A percentile compares a stretch with the other conserved stretches of the same genome.
Evolutionary conservation across 805 yeast genomes (phyloP).

Genomic region (Starmerella apis): DNA sequence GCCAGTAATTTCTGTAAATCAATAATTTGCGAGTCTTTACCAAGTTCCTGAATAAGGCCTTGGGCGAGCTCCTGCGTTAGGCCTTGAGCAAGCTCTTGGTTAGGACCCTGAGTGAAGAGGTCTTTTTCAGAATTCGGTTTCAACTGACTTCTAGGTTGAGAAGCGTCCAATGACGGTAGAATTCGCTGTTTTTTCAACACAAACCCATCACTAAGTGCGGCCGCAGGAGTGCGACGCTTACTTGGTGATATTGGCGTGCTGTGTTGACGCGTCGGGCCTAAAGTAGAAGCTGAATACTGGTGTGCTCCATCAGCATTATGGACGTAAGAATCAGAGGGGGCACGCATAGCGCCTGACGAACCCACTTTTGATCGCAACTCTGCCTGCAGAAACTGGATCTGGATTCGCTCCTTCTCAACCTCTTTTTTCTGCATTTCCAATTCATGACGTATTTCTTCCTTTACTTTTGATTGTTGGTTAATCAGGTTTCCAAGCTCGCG

Average conservation of each 20-base stretch:
- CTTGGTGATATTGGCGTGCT: constrained; percentile 6
- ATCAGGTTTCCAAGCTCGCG: constrained; percentile 27
- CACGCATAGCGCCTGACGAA: background rate
- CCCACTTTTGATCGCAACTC: constrained; percentile 13
- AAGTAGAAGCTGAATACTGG: too few species aligned
- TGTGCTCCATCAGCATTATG: background rate
- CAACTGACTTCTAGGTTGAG: background rate
- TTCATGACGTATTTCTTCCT: constrained; percentile 31
- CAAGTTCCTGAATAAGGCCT: background rate
- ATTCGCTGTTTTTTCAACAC: constrained; percentile 20
- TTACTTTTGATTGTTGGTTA: constrained; percentile 20
- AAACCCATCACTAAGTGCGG: constrained; percentile 29
- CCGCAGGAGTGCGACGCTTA: constrained; percentile 1
- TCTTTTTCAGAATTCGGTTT: background rate
- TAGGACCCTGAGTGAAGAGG: background rate
- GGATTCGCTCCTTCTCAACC: constrained; percentile 41
- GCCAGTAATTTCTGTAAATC: background rate
- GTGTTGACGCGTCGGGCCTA: background rate
- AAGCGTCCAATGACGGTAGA: constrained; percentile 1
- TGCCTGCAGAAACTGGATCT: constrained; percentile 41
- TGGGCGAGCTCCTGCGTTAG: too few species aligned
- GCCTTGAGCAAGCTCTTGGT: too few species aligned
- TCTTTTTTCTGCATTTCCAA: constrained; percentile 36
- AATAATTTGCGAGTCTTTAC: background rate
- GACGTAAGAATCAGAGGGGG: background rate